These are phyloP conservation scores for Pisolithus tinctorius DNA, from an alignment of 768 basidiomycete genomes.

Conservation along the genomic window DNA sequence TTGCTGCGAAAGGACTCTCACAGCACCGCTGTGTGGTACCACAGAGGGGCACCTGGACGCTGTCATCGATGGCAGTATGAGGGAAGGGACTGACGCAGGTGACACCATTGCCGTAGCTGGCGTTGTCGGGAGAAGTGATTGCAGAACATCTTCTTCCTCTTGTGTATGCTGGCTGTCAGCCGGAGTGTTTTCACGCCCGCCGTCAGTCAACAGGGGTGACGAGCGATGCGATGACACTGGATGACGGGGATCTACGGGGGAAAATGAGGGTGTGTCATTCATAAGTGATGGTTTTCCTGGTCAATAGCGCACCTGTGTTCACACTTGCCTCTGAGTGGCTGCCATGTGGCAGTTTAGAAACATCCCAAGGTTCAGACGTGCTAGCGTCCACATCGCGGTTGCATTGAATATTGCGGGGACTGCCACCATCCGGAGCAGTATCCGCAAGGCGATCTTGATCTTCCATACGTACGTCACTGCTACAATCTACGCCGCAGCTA, in stretches of 20 bases:
- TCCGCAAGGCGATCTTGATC: no score
- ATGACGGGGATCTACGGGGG: background rate
- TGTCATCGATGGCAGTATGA: slow-evolving; percentile 1
- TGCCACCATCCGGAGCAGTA: no score
- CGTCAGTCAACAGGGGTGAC: background rate
- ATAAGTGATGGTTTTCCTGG: background rate
- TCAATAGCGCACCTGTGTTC: background rate
- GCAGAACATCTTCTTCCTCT: slow-evolving; percentile 19
- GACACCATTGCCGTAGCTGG: slow-evolving; percentile 11
- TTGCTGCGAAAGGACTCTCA: background rate
- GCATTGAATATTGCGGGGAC: no score
- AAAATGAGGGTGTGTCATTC: background rate
- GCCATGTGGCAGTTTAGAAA: no score
- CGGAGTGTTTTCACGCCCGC: slow-evolving; percentile 8
- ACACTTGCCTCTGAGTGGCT: no score
- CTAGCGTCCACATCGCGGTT: no score
- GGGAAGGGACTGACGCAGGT: background rate
- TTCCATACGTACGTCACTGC: no score
- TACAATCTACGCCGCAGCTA: no score
- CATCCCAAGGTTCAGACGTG: no score
- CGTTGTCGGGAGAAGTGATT: slow-evolving; percentile 9
- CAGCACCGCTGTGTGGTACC: background rate
- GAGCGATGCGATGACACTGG: background rate
- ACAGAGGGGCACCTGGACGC: slow-evolving; percentile 2
- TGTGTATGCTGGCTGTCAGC: slow-evolving; percentile 1